Conservation (phyloP, 2,329 filamentous ascomycete species). For the Chlorencoelia australis region DNA sequence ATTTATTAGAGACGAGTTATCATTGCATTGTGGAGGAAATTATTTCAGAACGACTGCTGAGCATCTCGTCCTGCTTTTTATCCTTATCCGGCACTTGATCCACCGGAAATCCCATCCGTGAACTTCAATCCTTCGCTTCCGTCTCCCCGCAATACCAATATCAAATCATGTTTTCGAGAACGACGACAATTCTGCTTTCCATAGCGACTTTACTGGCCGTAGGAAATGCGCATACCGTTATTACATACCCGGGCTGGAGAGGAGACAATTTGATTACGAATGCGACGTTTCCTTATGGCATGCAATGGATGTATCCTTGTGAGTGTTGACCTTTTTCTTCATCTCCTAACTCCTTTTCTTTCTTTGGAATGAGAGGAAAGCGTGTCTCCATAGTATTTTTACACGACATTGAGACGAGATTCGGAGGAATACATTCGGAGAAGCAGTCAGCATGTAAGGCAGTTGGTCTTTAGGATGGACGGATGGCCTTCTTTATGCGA, state of each 20-base stretch:
- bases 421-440: too few species aligned
- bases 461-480: neutral
- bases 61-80: too few species aligned
- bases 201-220: conserved; percentile 14
- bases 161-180: conserved; percentile 1
- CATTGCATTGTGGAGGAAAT: too few species aligned
- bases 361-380: neutral
- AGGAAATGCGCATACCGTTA: conserved; percentile 32
- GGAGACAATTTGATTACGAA: conserved; percentile 31
- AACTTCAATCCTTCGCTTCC: too few species aligned
- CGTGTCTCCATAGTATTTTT: too few species aligned
- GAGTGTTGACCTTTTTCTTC: conserved; percentile 14
- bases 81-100: too few species aligned
- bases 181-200: neutral
- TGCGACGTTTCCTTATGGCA: conserved; percentile 28
- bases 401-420: too few species aligned
- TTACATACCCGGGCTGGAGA: conserved; percentile 32
- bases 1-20: too few species aligned
- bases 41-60: too few species aligned
- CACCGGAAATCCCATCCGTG: too few species aligned
- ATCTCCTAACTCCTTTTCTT: neutral
- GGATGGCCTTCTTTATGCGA: neutral
- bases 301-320: conserved; percentile 32
- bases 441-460: too few species aligned
- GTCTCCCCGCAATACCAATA: neutral